These are phyloP conservation scores for Talaromyces wortmannii DNA, from an alignment of 495 filamentous ascomycete genomes.

Conservation along the genomic window DNA sequence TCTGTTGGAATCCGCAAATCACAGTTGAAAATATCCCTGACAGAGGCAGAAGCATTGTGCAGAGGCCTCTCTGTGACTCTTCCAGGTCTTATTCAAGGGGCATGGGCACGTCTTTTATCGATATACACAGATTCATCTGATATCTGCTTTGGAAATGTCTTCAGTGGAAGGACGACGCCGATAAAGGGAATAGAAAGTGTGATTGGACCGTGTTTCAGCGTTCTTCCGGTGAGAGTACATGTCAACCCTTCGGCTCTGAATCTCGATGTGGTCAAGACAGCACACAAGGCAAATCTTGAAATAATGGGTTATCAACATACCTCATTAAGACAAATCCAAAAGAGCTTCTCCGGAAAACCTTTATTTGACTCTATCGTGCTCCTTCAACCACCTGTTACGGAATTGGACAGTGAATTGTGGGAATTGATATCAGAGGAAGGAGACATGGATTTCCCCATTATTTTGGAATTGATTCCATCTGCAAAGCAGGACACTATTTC, in stretches of 20 bases:
- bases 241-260: slow-evolving; percentile 34
- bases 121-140: slow-evolving; percentile 46
- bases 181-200: slow-evolving; percentile 58
- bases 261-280: slow-evolving; percentile 39
- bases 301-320: slow-evolving; percentile 60
- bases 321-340: slow-evolving; percentile 57
- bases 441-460: slow-evolving; percentile 69
- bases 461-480: slow-evolving; percentile 61
- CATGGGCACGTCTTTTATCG: slow-evolving; percentile 57
- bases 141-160: slow-evolving; percentile 77
- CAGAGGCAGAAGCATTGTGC: slow-evolving; percentile 35
- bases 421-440: slow-evolving; percentile 57
- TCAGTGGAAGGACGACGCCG: slow-evolving; percentile 62
- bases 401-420: slow-evolving; percentile 57
- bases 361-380: slow-evolving; percentile 76
- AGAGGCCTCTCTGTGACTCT: slow-evolving; percentile 51
- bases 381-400: slow-evolving; percentile 48
- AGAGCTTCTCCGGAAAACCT: slow-evolving; percentile 22
- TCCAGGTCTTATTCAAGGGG: slow-evolving; percentile 57
- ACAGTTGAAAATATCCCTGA: slow-evolving; percentile 24
- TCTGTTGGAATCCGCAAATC: slow-evolving; percentile 6
- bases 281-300: slow-evolving; percentile 51
- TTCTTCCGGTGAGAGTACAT: slow-evolving; percentile 59
- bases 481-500: slow-evolving; percentile 27
- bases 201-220: slow-evolving; percentile 81